These are phyloP conservation scores for Agrocybe pediades DNA, from an alignment of 768 basidiomycete species.

Conservation along the genomic window DNA sequence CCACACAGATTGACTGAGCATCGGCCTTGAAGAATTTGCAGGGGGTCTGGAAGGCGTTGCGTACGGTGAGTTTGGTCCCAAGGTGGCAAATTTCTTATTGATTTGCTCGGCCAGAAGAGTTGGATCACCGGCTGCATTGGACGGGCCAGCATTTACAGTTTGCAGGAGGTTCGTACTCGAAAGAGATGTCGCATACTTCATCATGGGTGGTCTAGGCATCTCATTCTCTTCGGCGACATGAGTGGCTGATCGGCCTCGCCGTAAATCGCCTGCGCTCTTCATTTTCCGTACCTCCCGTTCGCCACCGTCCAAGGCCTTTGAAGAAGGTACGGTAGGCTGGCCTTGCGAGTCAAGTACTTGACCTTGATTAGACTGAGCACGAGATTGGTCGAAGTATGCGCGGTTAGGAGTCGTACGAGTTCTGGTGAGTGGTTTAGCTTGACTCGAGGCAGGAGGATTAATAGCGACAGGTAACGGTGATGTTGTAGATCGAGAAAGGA, in stretches of 20 bases:
- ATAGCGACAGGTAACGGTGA: conserved; percentile 41
- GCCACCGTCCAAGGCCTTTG: conserved; percentile 25
- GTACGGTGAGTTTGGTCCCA: conserved; percentile 55
- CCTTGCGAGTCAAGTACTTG: conserved; percentile 20
- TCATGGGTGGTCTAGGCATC: conserved; percentile 35
- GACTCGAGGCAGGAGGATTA: conserved; percentile 22
- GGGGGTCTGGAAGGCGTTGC: conserved; percentile 39
- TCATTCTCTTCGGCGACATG: conserved; percentile 29
- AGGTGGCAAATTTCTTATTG: conserved; percentile 66
- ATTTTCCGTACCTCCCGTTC: conserved; percentile 75
- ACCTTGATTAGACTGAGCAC: conserved; percentile 31
- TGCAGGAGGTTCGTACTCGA: conserved; percentile 69
- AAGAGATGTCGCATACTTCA: conserved; percentile 59
- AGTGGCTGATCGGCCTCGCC: conserved; percentile 41
- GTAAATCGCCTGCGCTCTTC: conserved; percentile 86
- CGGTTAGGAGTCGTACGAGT: conserved; percentile 80
- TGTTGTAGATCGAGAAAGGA: conserved; percentile 53
- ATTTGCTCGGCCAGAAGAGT: conserved; percentile 33
- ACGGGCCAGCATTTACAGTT: conserved; percentile 24
- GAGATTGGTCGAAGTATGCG: conserved; percentile 46
- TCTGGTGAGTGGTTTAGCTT: conserved; percentile 49
- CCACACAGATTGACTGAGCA: conserved; percentile 51
- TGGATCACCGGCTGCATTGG: conserved; percentile 4
- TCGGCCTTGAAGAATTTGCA: conserved; percentile 35
- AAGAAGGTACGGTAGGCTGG: conserved; percentile 16